Evolutionary conservation across 2,329 filamentous ascomycete genomes (phyloP).

Genomic region (Fusarium sp.): DNA sequence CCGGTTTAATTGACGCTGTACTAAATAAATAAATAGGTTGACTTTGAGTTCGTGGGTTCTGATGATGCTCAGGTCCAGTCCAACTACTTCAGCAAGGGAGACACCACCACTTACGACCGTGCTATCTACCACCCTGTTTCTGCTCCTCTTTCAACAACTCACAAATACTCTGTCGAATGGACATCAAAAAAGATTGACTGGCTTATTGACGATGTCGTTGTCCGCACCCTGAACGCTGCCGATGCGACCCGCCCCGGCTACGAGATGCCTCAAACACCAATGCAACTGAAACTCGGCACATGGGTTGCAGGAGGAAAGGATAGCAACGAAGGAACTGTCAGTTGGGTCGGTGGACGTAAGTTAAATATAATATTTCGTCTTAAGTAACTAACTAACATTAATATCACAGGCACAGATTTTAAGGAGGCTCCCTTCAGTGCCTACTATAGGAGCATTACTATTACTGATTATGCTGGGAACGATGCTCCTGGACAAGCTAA

Average conservation of each 20-base stretch:
- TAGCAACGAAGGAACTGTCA: conserved; percentile 77
- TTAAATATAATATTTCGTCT: not conserved
- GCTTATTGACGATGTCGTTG: conserved; percentile 70
- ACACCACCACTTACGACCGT: conserved; percentile 78
- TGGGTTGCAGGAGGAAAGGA: conserved; percentile 71
- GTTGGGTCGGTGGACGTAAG: conserved; percentile 72
- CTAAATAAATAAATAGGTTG: conserved; percentile 60
- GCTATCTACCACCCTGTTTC: conserved; percentile 71
- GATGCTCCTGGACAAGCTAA: conserved; percentile 52
- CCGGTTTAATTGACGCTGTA: not conserved
- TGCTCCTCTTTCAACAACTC: conserved; percentile 67
- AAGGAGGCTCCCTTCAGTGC: no score
- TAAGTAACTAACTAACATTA: conserved; percentile 7
- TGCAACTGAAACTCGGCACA: conserved; percentile 76
- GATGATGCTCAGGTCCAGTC: conserved; percentile 81
- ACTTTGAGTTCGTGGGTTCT: conserved; percentile 94
- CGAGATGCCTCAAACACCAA: conserved; percentile 79
- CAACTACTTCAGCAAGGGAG: conserved; percentile 86
- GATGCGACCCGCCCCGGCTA: conserved; percentile 67
- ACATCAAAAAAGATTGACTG: conserved; percentile 72
- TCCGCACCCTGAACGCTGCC: conserved; percentile 71
- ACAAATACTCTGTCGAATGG: conserved; percentile 79
- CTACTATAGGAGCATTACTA: conserved; percentile 68
- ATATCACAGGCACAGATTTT: no score
- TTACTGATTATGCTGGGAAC: conserved; percentile 67